Evolutionary conservation across 2,329 filamentous ascomycete species (phyloP), one percentile per base, ranked within the genome.

Genomic region (Verticillium klebahnii): DNA sequence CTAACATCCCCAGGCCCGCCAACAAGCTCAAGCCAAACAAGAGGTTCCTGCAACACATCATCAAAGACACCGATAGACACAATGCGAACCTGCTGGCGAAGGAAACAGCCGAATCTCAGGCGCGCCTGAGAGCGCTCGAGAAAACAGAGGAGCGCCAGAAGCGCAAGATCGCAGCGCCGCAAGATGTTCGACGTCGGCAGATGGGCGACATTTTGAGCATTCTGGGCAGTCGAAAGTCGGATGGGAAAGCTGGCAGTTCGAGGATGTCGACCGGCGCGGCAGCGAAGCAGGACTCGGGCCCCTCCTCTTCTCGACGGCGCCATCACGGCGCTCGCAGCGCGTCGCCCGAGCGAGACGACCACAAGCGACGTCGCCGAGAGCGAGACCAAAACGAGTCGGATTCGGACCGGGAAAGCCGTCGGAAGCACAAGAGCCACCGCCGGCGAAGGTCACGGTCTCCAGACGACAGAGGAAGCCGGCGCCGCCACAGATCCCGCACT

Each of bases 1-100:
- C 62, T 64, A 62, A 64, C 61, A 58, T 29, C n/a, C 55, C 54
- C 74, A 92, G 86, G 70, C 85, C 88, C 62, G 76, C 84, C 56
- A 84, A 85, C 67, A 85, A 88, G 65, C 92, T 91, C 1, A 97
- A 94, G 72, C 93, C 94, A 3, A 98, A 99, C 70, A 97, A 91
- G 0, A 85, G 90, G 37, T 98, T 98, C 72, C 78, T 99, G 52
- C 88, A 88, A 62, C 90, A 95, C 69, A 91, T 98, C 61, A 92
- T 99, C 64, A 90, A 89, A 65, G 90, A 95, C 67, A 96, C 92
- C 9, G 90, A 96, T 69, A 89, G 77, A 60, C 94, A 99, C 76
- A 99, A 99, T 82, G 87, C 90, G 29, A 90, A 92, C 1, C 80
- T 98, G 34, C 85, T 92, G 19, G 91, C 90, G 1, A 96, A 89